Percentiles rank a stretch among this genome's conserved stretches.
phyloP scores from a whole-genome alignment of 2,329 filamentous ascomycete species.

The Apiospora kogelbergensis region DNA sequence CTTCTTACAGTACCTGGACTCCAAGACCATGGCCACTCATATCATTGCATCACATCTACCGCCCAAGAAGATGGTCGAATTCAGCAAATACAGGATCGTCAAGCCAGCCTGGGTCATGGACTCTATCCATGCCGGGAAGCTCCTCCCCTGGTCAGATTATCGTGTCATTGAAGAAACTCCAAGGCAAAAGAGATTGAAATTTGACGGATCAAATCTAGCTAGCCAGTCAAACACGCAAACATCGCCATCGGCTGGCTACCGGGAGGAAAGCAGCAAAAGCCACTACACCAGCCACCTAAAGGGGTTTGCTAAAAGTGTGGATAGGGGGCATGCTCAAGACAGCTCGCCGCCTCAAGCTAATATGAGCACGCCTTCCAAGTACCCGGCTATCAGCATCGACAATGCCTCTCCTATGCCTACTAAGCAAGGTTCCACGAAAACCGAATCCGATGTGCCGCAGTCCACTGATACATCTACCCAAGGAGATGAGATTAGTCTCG shows the following conservation, averaged over 20 bases:
- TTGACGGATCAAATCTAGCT: slow-evolving; percentile 61
- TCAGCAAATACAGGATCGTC: slow-evolving; percentile 83
- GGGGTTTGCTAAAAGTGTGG: neutral
- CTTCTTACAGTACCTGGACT: slow-evolving; percentile 92
- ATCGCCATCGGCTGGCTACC: slow-evolving; percentile 60
- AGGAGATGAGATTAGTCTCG: slow-evolving; percentile 4
- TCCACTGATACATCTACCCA: neutral
- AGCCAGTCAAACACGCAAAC: slow-evolving; percentile 62
- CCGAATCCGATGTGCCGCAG: neutral
- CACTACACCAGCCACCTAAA: slow-evolving; percentile 78
- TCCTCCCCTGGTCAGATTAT: slow-evolving; percentile 85
- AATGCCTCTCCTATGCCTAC: neutral
- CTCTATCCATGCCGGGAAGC: slow-evolving; percentile 75
- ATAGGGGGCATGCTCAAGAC: neutral
- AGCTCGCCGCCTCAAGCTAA: neutral
- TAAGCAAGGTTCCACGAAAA: neutral
- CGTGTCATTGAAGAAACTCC: slow-evolving; percentile 82
- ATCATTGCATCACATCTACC: slow-evolving; percentile 90
- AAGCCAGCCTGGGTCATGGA: slow-evolving; percentile 95
- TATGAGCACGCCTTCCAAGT: neutral
- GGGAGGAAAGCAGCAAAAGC: slow-evolving; percentile 77
- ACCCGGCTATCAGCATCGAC: neutral
- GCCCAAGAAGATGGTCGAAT: slow-evolving; percentile 90
- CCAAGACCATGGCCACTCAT: slow-evolving; percentile 92
- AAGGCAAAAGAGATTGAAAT: slow-evolving; percentile 73